Evolutionary conservation across 108 stramenopile genomes (phyloP).

Genomic region (Aurantiochytrium sp.): DNA sequence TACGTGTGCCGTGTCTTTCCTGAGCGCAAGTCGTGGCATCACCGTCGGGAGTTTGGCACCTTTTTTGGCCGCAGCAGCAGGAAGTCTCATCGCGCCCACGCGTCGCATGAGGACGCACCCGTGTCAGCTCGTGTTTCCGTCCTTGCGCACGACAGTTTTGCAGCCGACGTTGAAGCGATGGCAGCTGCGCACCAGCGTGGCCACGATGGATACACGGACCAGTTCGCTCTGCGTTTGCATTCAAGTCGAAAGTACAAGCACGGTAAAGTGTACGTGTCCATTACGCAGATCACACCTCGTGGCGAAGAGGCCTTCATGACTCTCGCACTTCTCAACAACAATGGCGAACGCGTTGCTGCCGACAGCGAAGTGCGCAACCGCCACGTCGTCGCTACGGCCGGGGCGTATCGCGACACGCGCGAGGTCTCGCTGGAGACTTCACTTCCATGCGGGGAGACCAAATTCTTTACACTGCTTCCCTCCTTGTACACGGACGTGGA

Average conservation of each 20-base stretch:
- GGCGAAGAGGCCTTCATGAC: background rate
- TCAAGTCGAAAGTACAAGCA: background rate
- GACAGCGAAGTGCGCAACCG: background rate
- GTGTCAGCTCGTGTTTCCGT: too few species aligned
- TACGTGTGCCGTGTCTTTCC: background rate
- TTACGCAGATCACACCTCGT: background rate
- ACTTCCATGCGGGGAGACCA: background rate
- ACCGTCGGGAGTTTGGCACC: background rate
- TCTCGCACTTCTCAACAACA: background rate
- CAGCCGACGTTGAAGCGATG: too few species aligned
- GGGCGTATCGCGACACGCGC: background rate
- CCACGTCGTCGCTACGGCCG: background rate
- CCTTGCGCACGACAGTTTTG: too few species aligned
- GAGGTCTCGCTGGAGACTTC: background rate
- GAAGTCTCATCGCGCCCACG: background rate
- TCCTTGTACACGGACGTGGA: background rate
- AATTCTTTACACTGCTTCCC: background rate
- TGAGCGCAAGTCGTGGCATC: background rate
- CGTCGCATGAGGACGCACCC: too few species aligned
- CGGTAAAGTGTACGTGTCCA: background rate
- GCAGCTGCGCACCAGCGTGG: too few species aligned
- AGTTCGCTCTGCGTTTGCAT: background rate
- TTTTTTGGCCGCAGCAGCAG: background rate
- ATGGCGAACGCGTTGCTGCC: background rate
- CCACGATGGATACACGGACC: background rate